Percentiles rank a stretch among this genome's conserved stretches.
phyloP scores from a whole-genome alignment of 2,329 filamentous ascomycete species.

The Penicillium sp. region DNA sequence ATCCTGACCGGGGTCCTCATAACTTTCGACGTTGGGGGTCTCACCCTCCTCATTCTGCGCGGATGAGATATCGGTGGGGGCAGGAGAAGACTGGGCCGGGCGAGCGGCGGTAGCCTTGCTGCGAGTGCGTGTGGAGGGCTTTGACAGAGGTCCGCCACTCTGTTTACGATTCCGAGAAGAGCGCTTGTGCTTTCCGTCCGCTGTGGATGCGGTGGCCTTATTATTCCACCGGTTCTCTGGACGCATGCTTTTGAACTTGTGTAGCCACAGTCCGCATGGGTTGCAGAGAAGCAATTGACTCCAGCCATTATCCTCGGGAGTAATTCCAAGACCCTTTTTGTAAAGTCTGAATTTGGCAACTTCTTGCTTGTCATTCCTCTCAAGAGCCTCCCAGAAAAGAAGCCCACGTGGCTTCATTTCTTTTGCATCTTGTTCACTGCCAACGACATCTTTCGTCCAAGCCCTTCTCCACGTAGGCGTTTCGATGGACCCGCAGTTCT shows the following conservation, averaged over 20 bases:
- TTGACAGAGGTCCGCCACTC: conserved; percentile 28
- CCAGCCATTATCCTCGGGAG: conserved; percentile 63
- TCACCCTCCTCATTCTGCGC: conserved; percentile 31
- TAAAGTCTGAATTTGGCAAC: conserved; percentile 65
- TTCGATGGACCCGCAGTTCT: conserved; percentile 90
- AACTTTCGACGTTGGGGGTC: conserved; percentile 31
- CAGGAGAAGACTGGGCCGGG: conserved; percentile 35
- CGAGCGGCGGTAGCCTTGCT: conserved; percentile 24
- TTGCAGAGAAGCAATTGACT: conserved; percentile 78
- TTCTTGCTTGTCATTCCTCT: conserved; percentile 57
- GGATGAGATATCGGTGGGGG: conserved; percentile 33
- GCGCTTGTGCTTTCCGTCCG: conserved; percentile 39
- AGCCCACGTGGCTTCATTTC: conserved; percentile 67
- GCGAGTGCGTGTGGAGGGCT: conserved; percentile 29
- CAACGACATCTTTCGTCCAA: conserved; percentile 69
- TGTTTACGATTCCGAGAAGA: conserved; percentile 29
- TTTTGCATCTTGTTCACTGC: conserved; percentile 63
- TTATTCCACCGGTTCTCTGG: conserved; percentile 79
- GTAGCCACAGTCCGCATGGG: conserved; percentile 91
- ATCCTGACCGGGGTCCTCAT: conserved; percentile 23
- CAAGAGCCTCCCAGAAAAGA: conserved; percentile 65
- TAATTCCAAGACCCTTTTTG: conserved; percentile 58
- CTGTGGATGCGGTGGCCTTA: conserved; percentile 18
- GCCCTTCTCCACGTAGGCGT: conserved; percentile 95
- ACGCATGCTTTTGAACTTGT: conserved; percentile 78